A percentile compares a stretch with the other conserved stretches of the same genome.
These are phyloP conservation scores for Aphanocladium album DNA, from an alignment of 2,329 filamentous ascomycete species.

Conservation along the genomic window DNA sequence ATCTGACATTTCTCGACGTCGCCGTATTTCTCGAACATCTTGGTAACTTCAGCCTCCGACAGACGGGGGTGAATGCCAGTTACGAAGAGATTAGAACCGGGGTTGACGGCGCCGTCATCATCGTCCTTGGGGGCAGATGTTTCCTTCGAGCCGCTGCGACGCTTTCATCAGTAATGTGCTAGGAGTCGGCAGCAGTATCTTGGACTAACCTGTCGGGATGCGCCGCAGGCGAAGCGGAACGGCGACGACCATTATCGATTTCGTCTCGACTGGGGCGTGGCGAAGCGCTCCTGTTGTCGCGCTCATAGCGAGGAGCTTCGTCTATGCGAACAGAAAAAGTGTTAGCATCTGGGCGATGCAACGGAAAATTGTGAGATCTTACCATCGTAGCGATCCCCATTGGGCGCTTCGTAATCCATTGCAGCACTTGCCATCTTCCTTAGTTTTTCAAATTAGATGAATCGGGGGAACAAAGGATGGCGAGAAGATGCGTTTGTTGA, in stretches of 20 bases:
- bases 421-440: constrained; percentile 55
- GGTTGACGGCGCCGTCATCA: constrained; percentile 80
- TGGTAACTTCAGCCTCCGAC: constrained; percentile 82
- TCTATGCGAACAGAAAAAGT: constrained; percentile 36
- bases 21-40: constrained; percentile 97
- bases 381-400: constrained; percentile 64
- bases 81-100: constrained; percentile 97
- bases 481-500: constrained; percentile 7
- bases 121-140: constrained; percentile 50
- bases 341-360: background rate
- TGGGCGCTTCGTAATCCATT: constrained; percentile 67
- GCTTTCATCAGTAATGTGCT: background rate
- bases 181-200: background rate
- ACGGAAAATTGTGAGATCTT: constrained; percentile 21
- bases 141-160: constrained; percentile 44
- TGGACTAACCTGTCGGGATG: constrained; percentile 35
- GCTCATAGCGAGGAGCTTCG: constrained; percentile 60
- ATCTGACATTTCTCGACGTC: constrained; percentile 99
- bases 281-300: constrained; percentile 62
- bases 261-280: constrained; percentile 58
- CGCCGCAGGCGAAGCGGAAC: constrained; percentile 56
- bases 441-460: constrained; percentile 10
- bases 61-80: constrained; percentile 95
- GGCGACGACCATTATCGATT: constrained; percentile 53
- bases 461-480: background rate